Percentiles rank a stretch among this genome's conserved stretches.
phyloP scores from a whole-genome alignment of 2,329 filamentous ascomycete genomes.

The Botrytis deweyae region DNA sequence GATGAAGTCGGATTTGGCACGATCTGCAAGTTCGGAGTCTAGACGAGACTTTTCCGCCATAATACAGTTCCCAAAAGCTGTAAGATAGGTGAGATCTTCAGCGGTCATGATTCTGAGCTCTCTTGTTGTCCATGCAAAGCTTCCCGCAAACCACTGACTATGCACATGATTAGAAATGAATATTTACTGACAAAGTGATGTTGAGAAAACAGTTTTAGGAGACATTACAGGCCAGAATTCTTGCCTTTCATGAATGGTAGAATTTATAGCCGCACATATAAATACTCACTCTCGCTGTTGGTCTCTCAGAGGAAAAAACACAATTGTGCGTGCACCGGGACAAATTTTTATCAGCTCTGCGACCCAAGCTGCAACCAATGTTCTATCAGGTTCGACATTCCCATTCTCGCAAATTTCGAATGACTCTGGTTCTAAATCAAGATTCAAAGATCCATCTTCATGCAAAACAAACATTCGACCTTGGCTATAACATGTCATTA shows the following conservation, averaged over 20 bases:
- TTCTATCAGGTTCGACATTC: slow-evolving; percentile 14
- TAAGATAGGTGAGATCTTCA: slow-evolving; percentile 49
- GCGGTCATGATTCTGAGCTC: slow-evolving; percentile 45
- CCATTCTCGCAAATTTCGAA: slow-evolving; percentile 5
- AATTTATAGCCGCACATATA: background rate
- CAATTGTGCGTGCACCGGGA: slow-evolving; percentile 45
- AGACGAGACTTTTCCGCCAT: slow-evolving; percentile 55
- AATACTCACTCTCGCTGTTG: slow-evolving; percentile 39
- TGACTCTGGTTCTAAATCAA: slow-evolving; percentile 6
- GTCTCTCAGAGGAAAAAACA: slow-evolving; percentile 50
- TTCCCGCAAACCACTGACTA: slow-evolving; percentile 47
- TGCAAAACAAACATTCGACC: slow-evolving; percentile 31
- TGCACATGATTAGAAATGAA: background rate
- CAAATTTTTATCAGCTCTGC: slow-evolving; percentile 39
- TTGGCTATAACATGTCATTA: slow-evolving; percentile 28
- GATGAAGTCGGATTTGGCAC: slow-evolving; percentile 56
- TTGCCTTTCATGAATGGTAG: background rate
- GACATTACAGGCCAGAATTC: background rate
- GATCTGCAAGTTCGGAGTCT: slow-evolving; percentile 41
- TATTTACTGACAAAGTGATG: background rate
- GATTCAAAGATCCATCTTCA: slow-evolving; percentile 22
- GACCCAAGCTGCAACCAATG: slow-evolving; percentile 21
- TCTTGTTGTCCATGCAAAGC: slow-evolving; percentile 49
- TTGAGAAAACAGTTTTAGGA: background rate
- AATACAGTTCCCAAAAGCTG: slow-evolving; percentile 53